These are phyloP conservation scores for Fragaria iinumae DNA, from an alignment of 306 rosid genomes.

Conservation along the genomic window DNA sequence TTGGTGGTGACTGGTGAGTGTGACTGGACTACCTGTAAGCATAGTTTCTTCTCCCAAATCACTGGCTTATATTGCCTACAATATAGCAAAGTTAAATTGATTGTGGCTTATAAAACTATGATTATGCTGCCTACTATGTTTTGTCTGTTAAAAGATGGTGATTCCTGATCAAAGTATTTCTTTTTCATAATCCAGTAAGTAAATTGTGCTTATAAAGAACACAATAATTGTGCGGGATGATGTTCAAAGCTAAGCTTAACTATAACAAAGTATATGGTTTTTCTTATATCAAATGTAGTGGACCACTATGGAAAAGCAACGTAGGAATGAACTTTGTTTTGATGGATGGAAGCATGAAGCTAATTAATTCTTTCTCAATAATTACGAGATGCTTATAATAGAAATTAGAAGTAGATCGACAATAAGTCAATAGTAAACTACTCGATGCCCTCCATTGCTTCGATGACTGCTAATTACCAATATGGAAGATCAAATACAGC, in stretches of 20 bases:
- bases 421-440: neutral
- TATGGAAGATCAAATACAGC: neutral
- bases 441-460: neutral
- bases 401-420: neutral
- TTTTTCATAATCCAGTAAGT: slow-evolving; percentile 16
- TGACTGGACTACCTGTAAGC: slow-evolving; percentile 1
- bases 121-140: neutral
- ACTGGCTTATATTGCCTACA: neutral
- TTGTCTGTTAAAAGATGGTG: slow-evolving; percentile 17
- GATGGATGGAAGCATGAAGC: neutral
- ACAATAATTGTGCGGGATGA: neutral
- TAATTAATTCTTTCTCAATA: neutral
- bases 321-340: neutral
- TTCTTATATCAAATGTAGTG: slow-evolving; percentile 18
- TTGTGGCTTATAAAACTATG: neutral
- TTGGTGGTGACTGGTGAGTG: neutral
- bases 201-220: neutral
- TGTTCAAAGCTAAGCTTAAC: slow-evolving; percentile 3
- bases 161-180: neutral
- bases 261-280: neutral
- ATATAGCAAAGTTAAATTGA: slow-evolving; percentile 1
- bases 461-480: neutral
- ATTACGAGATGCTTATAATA: neutral
- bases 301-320: slow-evolving; percentile 33
- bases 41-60: slow-evolving; percentile 1